These are phyloP conservation scores for Triticum urartu DNA, from an alignment of 176 grass and related monocot genomes.

Conservation along the genomic window DNA sequence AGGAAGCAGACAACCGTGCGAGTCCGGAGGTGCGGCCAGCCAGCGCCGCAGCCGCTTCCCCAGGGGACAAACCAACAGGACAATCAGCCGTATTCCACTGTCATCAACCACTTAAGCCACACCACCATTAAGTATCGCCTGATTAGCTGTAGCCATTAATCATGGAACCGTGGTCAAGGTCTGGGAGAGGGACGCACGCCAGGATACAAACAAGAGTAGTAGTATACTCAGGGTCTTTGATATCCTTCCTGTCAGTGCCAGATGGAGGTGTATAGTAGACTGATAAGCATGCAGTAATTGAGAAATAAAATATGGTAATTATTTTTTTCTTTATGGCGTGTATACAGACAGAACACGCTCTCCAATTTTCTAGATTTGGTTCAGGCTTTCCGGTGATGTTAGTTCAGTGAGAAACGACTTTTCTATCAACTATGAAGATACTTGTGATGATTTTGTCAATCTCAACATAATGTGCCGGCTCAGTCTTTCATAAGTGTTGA, in stretches of 20 bases:
- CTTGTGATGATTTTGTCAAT: no score
- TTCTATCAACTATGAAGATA: no score
- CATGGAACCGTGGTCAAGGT: conserved; percentile 9
- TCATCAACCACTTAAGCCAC: background rate
- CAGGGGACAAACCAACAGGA: conserved; percentile 17
- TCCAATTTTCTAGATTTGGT: no score
- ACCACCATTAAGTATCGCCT: background rate
- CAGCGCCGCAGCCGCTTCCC: background rate
- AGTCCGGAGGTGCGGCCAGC: background rate
- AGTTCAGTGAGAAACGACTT: no score
- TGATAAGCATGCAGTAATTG: no score
- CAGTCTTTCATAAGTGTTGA: no score
- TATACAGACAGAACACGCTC: no score
- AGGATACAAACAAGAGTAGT: no score
- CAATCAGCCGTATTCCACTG: background rate
- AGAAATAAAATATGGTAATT: no score
- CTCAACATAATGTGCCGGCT: no score
- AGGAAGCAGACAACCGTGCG: background rate
- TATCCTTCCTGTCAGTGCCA: background rate
- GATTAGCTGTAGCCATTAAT: conserved; percentile 8
- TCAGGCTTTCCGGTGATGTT: no score
- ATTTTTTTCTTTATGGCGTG: no score
- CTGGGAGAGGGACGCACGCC: background rate
- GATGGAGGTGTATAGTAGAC: background rate
- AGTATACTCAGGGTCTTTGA: background rate